Conservation (phyloP, 345 rosid genomes). For the Hirschfeldia incana region DNA sequence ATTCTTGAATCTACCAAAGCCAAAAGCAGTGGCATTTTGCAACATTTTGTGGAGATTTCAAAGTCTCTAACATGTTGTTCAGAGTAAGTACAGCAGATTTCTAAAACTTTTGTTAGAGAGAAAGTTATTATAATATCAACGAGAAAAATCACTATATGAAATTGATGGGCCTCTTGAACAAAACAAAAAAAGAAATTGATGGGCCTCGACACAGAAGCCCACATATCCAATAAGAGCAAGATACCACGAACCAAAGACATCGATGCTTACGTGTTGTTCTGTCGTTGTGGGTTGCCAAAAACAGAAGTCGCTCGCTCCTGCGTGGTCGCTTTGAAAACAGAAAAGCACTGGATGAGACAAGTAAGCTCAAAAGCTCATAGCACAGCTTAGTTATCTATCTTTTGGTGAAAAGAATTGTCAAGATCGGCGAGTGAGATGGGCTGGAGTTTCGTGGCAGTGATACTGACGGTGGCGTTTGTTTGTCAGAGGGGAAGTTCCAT, state of each 20-base stretch:
- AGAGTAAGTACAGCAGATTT: background rate
- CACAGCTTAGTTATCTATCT: background rate
- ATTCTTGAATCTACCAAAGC: too few species aligned
- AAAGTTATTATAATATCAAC: background rate
- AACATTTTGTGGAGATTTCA: background rate
- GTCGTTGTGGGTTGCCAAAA: slow-evolving; percentile 27
- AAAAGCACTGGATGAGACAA: slow-evolving; percentile 8
- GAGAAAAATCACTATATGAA: background rate
- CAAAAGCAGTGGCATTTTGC: too few species aligned
- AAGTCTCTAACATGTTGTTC: background rate
- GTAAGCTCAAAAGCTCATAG: slow-evolving; percentile 20
- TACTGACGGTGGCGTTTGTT: slow-evolving; percentile 33
- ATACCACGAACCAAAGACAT: slow-evolving; percentile 7
- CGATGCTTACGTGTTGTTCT: slow-evolving; percentile 34
- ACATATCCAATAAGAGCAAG: background rate
- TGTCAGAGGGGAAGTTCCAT: slow-evolving; percentile 47
- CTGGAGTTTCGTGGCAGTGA: slow-evolving; percentile 28
- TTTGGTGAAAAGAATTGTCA: background rate
- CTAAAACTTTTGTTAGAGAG: background rate
- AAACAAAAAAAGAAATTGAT: background rate
- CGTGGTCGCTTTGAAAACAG: slow-evolving; percentile 27
- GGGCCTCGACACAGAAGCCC: slow-evolving; percentile 35
- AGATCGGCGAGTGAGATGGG: slow-evolving; percentile 28
- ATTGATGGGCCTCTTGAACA: background rate
- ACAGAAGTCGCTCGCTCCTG: slow-evolving; percentile 30